phyloP scores from a whole-genome alignment of 169 alveolate species.

The Perkinsus olseni region DNA sequence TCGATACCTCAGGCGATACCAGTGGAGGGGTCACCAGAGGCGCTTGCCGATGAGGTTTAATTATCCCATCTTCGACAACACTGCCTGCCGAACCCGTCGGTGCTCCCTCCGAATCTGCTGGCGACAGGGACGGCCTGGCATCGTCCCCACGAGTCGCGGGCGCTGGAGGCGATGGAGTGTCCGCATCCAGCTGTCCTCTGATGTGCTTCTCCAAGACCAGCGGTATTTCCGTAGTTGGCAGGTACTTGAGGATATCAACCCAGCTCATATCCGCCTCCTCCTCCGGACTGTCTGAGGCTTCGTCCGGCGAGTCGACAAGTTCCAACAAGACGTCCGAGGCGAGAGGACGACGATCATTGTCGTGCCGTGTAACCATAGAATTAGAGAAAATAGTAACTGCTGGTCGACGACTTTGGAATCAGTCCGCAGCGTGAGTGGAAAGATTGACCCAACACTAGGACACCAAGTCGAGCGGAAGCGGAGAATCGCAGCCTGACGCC shows the following conservation, averaged over 20 bases:
- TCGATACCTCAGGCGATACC: neutral
- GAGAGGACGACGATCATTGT: neutral
- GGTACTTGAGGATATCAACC: neutral
- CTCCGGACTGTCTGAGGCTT: neutral
- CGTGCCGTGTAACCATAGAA: neutral
- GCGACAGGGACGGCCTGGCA: neutral
- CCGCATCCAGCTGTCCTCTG: neutral
- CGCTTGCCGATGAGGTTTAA: neutral
- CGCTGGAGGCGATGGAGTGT: neutral
- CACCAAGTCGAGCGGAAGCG: neutral
- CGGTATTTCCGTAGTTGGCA: neutral
- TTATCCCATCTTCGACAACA: neutral
- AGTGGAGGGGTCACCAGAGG: neutral
- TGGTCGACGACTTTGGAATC: neutral
- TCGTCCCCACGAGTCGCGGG: neutral
- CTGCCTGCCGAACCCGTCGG: neutral
- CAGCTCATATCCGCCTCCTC: neutral
- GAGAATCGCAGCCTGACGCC: neutral
- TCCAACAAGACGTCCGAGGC: neutral
- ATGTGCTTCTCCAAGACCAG: neutral
- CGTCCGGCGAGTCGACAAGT: neutral
- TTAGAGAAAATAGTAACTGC: neutral
- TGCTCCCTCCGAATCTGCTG: neutral
- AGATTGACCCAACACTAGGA: neutral
- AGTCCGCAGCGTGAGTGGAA: neutral